Conservation (phyloP, 202 grass and related monocot genomes). For the Setaria italica region DNA sequence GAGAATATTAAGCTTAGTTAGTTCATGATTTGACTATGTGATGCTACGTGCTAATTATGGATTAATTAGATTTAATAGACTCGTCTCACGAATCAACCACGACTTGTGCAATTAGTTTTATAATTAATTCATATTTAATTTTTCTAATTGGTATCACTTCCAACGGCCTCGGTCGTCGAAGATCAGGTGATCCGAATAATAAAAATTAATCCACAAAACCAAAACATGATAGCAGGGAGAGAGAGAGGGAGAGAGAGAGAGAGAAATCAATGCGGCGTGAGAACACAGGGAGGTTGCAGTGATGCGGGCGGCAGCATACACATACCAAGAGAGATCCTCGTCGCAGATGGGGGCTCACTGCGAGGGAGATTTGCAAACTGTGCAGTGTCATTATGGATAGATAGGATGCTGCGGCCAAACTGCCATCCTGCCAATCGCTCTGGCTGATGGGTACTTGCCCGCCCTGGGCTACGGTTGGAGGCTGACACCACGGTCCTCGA, state of each 20-base stretch:
- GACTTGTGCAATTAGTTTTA: too few species aligned
- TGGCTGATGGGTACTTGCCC: conserved; percentile 16
- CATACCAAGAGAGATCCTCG: conserved; percentile 40
- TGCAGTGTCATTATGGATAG: background rate
- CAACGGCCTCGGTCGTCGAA: too few species aligned
- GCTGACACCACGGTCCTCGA: background rate
- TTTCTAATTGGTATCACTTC: too few species aligned
- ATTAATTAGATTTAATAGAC: too few species aligned
- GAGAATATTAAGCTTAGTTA: too few species aligned
- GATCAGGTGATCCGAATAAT: too few species aligned
- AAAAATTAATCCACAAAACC: too few species aligned
- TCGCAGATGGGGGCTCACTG: background rate
- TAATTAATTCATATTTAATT: too few species aligned
- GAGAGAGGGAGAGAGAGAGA: background rate
- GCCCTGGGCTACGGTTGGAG: background rate
- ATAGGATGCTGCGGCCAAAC: background rate
- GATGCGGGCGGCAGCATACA: background rate
- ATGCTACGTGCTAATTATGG: too few species aligned
- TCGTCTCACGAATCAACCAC: too few species aligned
- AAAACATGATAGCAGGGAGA: too few species aligned
- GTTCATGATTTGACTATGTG: too few species aligned
- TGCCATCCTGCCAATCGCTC: background rate
- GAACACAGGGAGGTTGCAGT: background rate
- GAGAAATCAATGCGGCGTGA: background rate
- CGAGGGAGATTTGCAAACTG: conserved; percentile 15